Percentiles rank a stretch among this genome's conserved stretches.
These are phyloP conservation scores for Yamadazyma friedrichii DNA, from an alignment of 1,139 yeast genomes.

Conservation along the genomic window DNA sequence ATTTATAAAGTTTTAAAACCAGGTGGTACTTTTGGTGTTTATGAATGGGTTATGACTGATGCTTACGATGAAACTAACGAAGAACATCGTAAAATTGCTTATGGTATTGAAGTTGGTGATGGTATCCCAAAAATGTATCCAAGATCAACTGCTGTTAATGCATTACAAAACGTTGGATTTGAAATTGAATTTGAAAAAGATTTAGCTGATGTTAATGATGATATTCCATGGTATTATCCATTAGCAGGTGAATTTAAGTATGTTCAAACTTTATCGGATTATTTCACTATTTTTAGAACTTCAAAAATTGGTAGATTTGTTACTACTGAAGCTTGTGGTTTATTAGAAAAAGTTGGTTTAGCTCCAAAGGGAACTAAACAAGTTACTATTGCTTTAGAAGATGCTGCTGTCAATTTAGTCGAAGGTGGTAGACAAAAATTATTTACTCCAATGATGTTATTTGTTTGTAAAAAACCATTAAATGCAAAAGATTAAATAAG, in stretches of 20 bases:
- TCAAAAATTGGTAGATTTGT: conserved; percentile 80
- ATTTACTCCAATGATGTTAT: conserved; percentile 96
- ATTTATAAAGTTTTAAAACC: conserved; percentile 92
- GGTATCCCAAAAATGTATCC: conserved; percentile 98
- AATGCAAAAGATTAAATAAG: conserved; percentile 1
- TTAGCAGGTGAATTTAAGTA: conserved; percentile 90
- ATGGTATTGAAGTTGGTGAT: conserved; percentile 97
- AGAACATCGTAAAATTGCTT: conserved; percentile 91
- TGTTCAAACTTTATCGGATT: conserved; percentile 75
- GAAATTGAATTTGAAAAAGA: conserved; percentile 73
- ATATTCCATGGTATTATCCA: conserved; percentile 97
- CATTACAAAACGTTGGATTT: conserved; percentile 86
- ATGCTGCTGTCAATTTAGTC: conserved; percentile 94
- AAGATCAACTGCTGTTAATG: conserved; percentile 81
- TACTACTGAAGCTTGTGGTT: conserved; percentile 78
- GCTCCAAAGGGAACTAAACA: conserved; percentile 94
- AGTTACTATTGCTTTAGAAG: conserved; percentile 91
- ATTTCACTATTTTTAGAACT: conserved; percentile 86
- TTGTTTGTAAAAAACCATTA: conserved; percentile 75
- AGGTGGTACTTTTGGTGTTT: conserved; percentile 96
- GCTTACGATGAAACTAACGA: conserved; percentile 81
- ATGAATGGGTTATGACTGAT: conserved; percentile 99
- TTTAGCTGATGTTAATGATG: conserved; percentile 79
- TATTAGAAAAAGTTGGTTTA: conserved; percentile 77
- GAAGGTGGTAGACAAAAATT: conserved; percentile 87